Percentiles rank a stretch among this genome's conserved stretches.
phyloP scores from a whole-genome alignment of 2,329 filamentous ascomycete genomes.

The Colletotrichum lentis region DNA sequence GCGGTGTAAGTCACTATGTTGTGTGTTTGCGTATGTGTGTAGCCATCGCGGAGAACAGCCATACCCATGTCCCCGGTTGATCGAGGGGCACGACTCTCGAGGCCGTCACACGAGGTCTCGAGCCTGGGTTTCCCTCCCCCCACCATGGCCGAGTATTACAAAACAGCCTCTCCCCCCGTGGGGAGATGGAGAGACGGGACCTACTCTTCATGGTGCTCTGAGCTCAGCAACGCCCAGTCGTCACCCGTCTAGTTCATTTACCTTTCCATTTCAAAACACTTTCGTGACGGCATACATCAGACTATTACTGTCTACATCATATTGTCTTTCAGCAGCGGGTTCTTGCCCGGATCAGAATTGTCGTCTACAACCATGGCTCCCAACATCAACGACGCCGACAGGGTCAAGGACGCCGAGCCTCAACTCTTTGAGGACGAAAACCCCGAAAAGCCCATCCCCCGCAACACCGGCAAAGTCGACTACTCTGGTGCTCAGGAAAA shows the following conservation, averaged over 20 bases:
- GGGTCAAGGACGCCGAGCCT: slow-evolving; percentile 28
- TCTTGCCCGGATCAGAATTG: too few species aligned
- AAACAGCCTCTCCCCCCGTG: slow-evolving; percentile 19
- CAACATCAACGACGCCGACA: slow-evolving; percentile 7
- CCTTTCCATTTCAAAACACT: neutral
- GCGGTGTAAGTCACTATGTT: too few species aligned
- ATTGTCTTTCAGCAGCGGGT: too few species aligned
- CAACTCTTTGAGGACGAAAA: slow-evolving; percentile 37
- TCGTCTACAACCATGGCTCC: slow-evolving; percentile 1
- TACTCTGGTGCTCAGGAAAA: slow-evolving; percentile 53
- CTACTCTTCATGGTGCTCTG: slow-evolving; percentile 4
- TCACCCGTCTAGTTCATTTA: neutral
- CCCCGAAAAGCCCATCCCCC: slow-evolving; percentile 39
- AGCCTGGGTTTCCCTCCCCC: slow-evolving; percentile 24
- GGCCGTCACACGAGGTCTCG: neutral
- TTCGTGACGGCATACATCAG: neutral
- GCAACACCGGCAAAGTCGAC: slow-evolving; percentile 41
- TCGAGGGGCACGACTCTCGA: slow-evolving; percentile 3
- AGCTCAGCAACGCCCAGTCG: slow-evolving; percentile 2
- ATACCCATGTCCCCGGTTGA: slow-evolving; percentile 9
- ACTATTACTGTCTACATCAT: too few species aligned
- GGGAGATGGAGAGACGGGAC: neutral
- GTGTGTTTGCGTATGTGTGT: neutral
- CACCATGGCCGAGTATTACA: slow-evolving; percentile 15
- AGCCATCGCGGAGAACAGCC: neutral